phyloP scores from a whole-genome alignment of 345 rosid genomes.

The Brassica carinata region DNA sequence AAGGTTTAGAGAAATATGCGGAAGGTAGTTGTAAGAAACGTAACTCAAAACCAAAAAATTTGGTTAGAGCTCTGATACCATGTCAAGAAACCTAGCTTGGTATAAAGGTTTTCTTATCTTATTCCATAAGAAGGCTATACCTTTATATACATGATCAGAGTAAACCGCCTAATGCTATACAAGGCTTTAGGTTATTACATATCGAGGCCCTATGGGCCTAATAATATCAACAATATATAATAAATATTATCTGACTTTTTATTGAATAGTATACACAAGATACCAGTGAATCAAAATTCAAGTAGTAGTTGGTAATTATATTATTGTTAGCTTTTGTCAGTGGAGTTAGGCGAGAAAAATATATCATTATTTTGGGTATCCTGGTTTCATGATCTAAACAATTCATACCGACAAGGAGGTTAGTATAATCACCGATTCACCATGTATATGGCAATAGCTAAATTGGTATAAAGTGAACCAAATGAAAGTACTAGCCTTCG shows the following conservation, averaged over 20 bases:
- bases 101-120: too few relatives aligned
- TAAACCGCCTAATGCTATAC: too few relatives aligned
- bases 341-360: slow-evolving; percentile 33
- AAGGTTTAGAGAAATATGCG: too few relatives aligned
- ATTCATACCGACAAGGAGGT: slow-evolving; percentile 1
- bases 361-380: slow-evolving; percentile 15
- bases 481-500: background rate
- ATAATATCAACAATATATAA: background rate
- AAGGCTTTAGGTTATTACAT: too few relatives aligned
- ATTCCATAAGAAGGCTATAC: too few relatives aligned
- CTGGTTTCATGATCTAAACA: slow-evolving; percentile 14
- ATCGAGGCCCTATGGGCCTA: too few relatives aligned
- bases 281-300: slow-evolving; percentile 28
- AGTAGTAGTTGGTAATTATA: slow-evolving; percentile 21
- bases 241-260: slow-evolving; percentile 7
- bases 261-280: slow-evolving; percentile 7
- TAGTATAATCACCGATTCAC: background rate
- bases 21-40: too few relatives aligned
- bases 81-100: too few relatives aligned
- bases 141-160: too few relatives aligned
- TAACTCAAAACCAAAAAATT: too few relatives aligned
- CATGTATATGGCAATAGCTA: background rate
- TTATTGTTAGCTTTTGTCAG: background rate
- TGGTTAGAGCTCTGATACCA: too few relatives aligned
- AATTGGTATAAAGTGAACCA: slow-evolving; percentile 5